Evolutionary conservation across 352 stramenopile species (phyloP), one percentile per base, ranked within the genome.

Genomic region (Phytophthora syringae): DNA sequence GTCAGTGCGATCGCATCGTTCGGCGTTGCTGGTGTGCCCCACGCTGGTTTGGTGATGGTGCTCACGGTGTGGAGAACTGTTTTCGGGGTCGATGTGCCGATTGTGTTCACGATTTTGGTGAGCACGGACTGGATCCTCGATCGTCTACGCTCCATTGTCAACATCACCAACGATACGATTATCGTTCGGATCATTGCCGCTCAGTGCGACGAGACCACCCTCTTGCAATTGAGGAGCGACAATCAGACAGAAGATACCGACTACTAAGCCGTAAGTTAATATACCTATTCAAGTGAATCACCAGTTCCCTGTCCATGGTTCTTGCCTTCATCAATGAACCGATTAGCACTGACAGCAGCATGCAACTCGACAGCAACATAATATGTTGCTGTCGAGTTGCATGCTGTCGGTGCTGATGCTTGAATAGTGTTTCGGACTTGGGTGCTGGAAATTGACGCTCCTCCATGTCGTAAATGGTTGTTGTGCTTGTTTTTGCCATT

Each of bases 111-210:
- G 10, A 76, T 91, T 53, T 44, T 93, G 13, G 83, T 93, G 47
- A 88, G 81, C 22, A 76, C 62, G 5, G 83, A 93, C 59, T 92
- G 84, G 78, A 77, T 93, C 53, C 51, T 93, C 37, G 82, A 93
- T 64, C 82, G 84, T 22, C 84, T 90, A 62, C 78, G 81, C 4
- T 83, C 84, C 21, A 66, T 92, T 22, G 79, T 90, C 61, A 94
- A 93, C 64, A 86, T 94, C 67, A 91, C 83, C n/a, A 92, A 90
- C 67, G 84, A 93, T 70, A 88, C 82, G 12, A 90, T 92, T 60
- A 73, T 93, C 27, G 79, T 79, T 21, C 82, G 84, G 5, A 93
- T 94, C 60, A 88, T 94, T 47, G 83, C 81, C n/a, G 73, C 85
- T 7, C 80, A 90, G 59, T 87, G 80, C 42, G 79, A 89, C 43